Conservation (phyloP, 2,329 filamentous ascomycete species). For the Sphaerulina populicola region DNA sequence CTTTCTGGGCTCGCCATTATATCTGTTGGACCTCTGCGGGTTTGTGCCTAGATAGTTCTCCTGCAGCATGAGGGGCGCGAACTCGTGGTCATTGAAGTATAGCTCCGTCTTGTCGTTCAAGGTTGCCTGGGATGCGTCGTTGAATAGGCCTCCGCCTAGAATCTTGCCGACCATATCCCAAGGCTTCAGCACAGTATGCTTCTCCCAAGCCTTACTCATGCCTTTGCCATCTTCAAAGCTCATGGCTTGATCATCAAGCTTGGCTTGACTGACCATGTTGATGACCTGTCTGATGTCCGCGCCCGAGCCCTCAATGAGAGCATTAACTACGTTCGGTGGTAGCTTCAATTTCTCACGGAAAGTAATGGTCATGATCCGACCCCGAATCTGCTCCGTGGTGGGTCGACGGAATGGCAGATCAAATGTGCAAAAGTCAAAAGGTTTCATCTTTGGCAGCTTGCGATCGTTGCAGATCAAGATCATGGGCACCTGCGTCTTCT, state of each 20-base stretch:
- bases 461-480: constrained; percentile 98
- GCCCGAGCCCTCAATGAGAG: constrained; percentile 88
- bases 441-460: constrained; percentile 91
- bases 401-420: constrained; percentile 84
- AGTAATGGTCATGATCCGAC: constrained; percentile 89
- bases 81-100: constrained; percentile 98
- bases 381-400: constrained; percentile 82
- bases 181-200: constrained; percentile 89
- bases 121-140: constrained; percentile 70
- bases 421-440: constrained; percentile 78
- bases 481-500: constrained; percentile 86
- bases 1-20: constrained; percentile 52
- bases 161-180: constrained; percentile 98
- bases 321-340: constrained; percentile 73
- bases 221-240: constrained; percentile 77
- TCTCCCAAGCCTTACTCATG: constrained; percentile 98
- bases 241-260: constrained; percentile 73
- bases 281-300: constrained; percentile 96
- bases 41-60: constrained; percentile 90
- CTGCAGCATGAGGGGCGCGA: constrained; percentile 94
- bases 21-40: constrained; percentile 57
- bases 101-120: constrained; percentile 97
- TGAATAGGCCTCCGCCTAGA: constrained; percentile 77
- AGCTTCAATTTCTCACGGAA: constrained; percentile 85
- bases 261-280: constrained; percentile 95